Evolutionary conservation across 805 yeast genomes (phyloP), one percentile per base, ranked within the genome.

Genomic region (Metschnikowia corniflorae): DNA sequence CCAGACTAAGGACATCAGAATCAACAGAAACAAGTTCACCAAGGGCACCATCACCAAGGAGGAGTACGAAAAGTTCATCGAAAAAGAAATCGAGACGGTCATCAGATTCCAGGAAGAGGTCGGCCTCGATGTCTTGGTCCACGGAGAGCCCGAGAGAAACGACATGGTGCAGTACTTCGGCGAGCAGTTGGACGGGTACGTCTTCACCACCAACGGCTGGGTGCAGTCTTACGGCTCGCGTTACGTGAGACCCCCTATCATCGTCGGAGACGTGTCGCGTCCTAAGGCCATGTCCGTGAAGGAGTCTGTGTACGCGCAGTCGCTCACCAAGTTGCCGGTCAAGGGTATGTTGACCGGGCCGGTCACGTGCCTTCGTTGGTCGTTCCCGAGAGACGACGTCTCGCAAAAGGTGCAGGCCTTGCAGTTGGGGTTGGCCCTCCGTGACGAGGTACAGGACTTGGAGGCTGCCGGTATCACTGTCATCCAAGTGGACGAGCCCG

Each of bases 261-360:
- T 93, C 70, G 97, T 91, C 59, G 98, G 98, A 78, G 98, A 93
- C 71, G 87, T 93, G 60, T 89, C 97, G 39, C 89, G 98, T 79
- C 97, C 98, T 68, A 80, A 78, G 65, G 85, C 97, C 54, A 91
- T 93, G 96, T 82, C 98, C 57, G 97, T 93, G 56, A 91, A 88
- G 79, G 98, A 93, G 79, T 89, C 97, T 47, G 96, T 93, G 62
- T 93, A 87, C 73, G 98, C 98, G 58, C 98, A 93, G 79, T 85
- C 96, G 49, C 72, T 93, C 66, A 88, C 97, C 61, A 71, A 79
- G 59, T 86, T 85, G 77, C 96, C 97, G 65, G 86, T 93, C 80
- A 93, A 93, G 81, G 98, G 98, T 86, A 93, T 93, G 98, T 83
- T 93, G 68, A 89, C 98, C 65, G 98, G 98, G 74, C 98, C 98